phyloP scores from a whole-genome alignment of 129 eudicot genomes.

The Scalesia atractyloides region DNA sequence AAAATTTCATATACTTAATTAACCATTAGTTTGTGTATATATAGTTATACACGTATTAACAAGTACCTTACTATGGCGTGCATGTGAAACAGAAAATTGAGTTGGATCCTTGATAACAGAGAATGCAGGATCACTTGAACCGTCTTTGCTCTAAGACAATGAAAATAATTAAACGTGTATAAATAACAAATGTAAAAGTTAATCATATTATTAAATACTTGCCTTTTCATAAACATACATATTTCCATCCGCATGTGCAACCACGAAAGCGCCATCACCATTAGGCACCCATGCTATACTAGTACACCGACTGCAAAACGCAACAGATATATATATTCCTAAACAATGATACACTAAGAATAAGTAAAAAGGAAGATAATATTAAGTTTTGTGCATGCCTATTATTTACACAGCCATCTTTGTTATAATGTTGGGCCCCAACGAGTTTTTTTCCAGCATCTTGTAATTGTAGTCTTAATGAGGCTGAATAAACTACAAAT shows the following conservation, averaged over 20 bases:
- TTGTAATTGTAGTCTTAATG: constrained; percentile 88
- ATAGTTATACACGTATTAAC: not conserved
- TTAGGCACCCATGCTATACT: constrained; percentile 92
- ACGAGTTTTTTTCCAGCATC: constrained; percentile 95
- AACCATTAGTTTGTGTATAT: not conserved
- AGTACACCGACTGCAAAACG: constrained; percentile 71
- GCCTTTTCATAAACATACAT: constrained; percentile 91
- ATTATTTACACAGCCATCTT: constrained; percentile 87
- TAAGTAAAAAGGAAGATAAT: no score
- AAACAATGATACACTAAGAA: no score
- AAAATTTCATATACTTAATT: not conserved
- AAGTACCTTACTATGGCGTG: constrained; percentile 90
- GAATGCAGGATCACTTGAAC: constrained; percentile 80
- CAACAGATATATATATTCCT: constrained; percentile 16
- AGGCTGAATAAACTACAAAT: constrained; percentile 70
- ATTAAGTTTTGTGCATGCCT: constrained; percentile 50
- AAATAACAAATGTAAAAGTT: constrained; percentile 18
- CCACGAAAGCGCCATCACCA: constrained; percentile 85
- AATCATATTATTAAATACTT: constrained; percentile 38
- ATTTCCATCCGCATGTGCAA: constrained; percentile 95
- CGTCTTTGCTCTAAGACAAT: constrained; percentile 64
- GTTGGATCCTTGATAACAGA: constrained; percentile 74
- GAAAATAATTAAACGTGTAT: not conserved
- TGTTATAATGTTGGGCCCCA: constrained; percentile 94
- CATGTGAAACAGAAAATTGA: constrained; percentile 87